Percentiles rank a stretch among this genome's conserved stretches.
Conservation (phyloP, 805 yeast species). For the Zygosaccharomyces gambellarensis region DNA sequence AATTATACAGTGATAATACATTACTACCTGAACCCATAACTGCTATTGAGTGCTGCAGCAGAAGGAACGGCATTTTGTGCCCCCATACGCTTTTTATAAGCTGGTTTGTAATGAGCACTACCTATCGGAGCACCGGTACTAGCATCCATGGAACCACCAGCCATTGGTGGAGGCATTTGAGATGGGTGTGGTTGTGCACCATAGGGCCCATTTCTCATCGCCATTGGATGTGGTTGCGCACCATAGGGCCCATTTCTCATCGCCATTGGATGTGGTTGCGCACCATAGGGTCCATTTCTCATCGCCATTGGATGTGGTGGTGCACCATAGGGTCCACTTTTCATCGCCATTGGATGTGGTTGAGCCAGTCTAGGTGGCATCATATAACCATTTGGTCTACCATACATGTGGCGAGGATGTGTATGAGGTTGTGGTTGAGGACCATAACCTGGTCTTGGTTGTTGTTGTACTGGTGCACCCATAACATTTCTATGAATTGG, state of each 20-base stretch:
- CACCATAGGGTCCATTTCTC: background rate
- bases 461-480: background rate
- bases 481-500: background rate
- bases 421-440: conserved; percentile 4
- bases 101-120: conserved; percentile 34
- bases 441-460: background rate
- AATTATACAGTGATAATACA: conserved; percentile 5
- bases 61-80: conserved; percentile 37
- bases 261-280: background rate
- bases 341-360: conserved; percentile 7
- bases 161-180: conserved; percentile 2
- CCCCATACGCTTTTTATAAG: conserved; percentile 37
- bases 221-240: background rate
- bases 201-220: background rate
- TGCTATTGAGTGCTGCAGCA: conserved; percentile 42
- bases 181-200: background rate
- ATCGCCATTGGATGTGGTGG: conserved; percentile 6
- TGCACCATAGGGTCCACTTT: background rate
- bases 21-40: conserved; percentile 39
- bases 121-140: background rate
- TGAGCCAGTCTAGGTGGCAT: conserved; percentile 5
- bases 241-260: background rate
- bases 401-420: conserved; percentile 1
- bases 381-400: conserved; percentile 4
- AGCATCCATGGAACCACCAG: conserved; percentile 5